These are phyloP conservation scores for Lindgomyces ingoldianus DNA, from an alignment of 495 filamentous ascomycete species.

Conservation along the genomic window DNA sequence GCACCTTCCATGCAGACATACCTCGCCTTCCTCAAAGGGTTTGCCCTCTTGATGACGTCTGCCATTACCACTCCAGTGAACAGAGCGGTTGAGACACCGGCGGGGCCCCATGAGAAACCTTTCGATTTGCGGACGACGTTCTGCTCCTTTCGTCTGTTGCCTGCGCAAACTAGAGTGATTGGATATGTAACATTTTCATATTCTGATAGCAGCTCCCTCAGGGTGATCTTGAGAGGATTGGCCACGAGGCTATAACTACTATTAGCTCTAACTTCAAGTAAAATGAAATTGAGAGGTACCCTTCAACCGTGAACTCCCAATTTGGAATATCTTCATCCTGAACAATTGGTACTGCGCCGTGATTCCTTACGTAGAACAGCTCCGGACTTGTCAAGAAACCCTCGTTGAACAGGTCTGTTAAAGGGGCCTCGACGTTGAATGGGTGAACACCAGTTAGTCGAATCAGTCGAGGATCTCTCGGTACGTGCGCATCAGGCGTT, in stretches of 20 bases:
- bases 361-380: slow-evolving; percentile 94
- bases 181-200: slow-evolving; percentile 87
- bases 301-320: slow-evolving; percentile 87
- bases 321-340: slow-evolving; percentile 69
- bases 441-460: slow-evolving; percentile 89
- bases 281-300: slow-evolving; percentile 47
- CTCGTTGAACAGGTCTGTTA: slow-evolving; percentile 78
- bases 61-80: slow-evolving; percentile 83
- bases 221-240: slow-evolving; percentile 69
- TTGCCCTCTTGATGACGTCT: slow-evolving; percentile 70
- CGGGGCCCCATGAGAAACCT: slow-evolving; percentile 94
- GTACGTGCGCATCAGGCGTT: slow-evolving; percentile 85
- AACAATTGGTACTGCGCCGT: slow-evolving; percentile 82
- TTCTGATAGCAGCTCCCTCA: slow-evolving; percentile 71
- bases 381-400: slow-evolving; percentile 89
- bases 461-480: slow-evolving; percentile 82
- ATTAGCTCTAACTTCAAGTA: slow-evolving; percentile 24
- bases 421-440: slow-evolving; percentile 89
- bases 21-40: slow-evolving; percentile 67
- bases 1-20: slow-evolving; percentile 95
- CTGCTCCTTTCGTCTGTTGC: slow-evolving; percentile 92
- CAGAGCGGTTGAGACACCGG: slow-evolving; percentile 83
- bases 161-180: slow-evolving; percentile 89
- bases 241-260: slow-evolving; percentile 62
- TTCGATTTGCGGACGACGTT: slow-evolving; percentile 90